These are phyloP conservation scores for Onygenales sp. DNA, from an alignment of 2,329 filamentous ascomycete species.

Conservation along the genomic window DNA sequence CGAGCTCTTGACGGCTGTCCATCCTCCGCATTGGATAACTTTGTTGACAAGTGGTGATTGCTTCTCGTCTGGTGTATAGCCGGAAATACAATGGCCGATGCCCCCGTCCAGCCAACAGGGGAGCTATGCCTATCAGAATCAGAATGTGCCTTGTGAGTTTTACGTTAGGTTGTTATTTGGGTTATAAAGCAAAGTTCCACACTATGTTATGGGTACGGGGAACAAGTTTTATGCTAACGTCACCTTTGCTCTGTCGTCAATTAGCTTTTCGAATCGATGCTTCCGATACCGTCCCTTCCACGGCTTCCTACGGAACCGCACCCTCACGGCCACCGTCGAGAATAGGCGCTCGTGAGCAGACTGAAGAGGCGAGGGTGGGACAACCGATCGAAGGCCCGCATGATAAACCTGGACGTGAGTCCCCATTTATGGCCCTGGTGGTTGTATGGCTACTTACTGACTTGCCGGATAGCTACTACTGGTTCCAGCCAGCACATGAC, in stretches of 20 bases:
- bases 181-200: neutral
- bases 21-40: no score
- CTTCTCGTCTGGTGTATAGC: neutral
- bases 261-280: constrained; percentile 11
- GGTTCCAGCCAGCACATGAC: constrained; percentile 24
- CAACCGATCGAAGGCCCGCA: constrained; percentile 17
- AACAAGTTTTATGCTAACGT: neutral
- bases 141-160: constrained; percentile 18
- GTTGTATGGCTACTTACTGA: constrained; percentile 9
- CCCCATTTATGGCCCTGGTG: neutral
- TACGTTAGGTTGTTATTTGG: neutral
- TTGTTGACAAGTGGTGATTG: neutral
- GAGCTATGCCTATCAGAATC: constrained; percentile 17
- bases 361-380: constrained; percentile 14
- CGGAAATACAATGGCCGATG: neutral
- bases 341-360: constrained; percentile 23
- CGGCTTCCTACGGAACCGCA: constrained; percentile 23
- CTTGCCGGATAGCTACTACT: neutral
- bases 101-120: neutral
- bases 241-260: neutral
- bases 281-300: neutral
- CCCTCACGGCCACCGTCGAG: constrained; percentile 40
- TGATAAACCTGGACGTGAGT: constrained; percentile 22
- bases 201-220: constrained; percentile 3
- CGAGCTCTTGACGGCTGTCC: no score